Percentiles rank a stretch among this genome's conserved stretches.
Conservation (phyloP, 257 asterid species). For the Schizonepeta tenuifolia region DNA sequence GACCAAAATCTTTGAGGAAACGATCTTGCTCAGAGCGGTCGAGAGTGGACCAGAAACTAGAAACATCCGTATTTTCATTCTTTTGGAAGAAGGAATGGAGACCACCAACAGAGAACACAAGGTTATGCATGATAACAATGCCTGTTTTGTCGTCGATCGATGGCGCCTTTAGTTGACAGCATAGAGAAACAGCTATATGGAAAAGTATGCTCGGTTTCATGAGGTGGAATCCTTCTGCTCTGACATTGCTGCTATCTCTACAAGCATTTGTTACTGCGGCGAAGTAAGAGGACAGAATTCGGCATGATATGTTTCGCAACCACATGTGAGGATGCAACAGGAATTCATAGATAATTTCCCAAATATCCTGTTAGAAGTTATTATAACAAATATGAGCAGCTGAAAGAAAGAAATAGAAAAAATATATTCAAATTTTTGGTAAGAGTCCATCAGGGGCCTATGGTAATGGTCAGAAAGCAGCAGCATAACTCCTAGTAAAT, state of each 20-base stretch:
- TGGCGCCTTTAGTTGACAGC: slow-evolving; percentile 72
- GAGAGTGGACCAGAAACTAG: slow-evolving; percentile 66
- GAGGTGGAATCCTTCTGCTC: slow-evolving; percentile 44
- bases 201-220: slow-evolving; percentile 80
- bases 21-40: slow-evolving; percentile 57
- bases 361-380: slow-evolving; percentile 62
- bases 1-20: slow-evolving; percentile 58
- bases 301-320: slow-evolving; percentile 81
- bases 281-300: slow-evolving; percentile 67
- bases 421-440: too few species aligned
- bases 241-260: slow-evolving; percentile 37
- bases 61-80: slow-evolving; percentile 39
- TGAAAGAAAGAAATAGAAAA: neutral
- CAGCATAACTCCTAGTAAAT: neutral
- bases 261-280: slow-evolving; percentile 46
- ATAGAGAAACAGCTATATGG: slow-evolving; percentile 66
- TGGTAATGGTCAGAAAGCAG: too few species aligned
- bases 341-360: slow-evolving; percentile 73
- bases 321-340: slow-evolving; percentile 84
- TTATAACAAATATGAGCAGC: slow-evolving; percentile 12
- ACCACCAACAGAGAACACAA: slow-evolving; percentile 61
- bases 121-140: slow-evolving; percentile 54
- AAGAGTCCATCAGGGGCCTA: too few species aligned
- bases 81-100: slow-evolving; percentile 56
- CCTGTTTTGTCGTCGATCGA: slow-evolving; percentile 54